These are phyloP conservation scores for Fusarium citri DNA, from an alignment of 2,329 filamentous ascomycete genomes.

Conservation along the genomic window DNA sequence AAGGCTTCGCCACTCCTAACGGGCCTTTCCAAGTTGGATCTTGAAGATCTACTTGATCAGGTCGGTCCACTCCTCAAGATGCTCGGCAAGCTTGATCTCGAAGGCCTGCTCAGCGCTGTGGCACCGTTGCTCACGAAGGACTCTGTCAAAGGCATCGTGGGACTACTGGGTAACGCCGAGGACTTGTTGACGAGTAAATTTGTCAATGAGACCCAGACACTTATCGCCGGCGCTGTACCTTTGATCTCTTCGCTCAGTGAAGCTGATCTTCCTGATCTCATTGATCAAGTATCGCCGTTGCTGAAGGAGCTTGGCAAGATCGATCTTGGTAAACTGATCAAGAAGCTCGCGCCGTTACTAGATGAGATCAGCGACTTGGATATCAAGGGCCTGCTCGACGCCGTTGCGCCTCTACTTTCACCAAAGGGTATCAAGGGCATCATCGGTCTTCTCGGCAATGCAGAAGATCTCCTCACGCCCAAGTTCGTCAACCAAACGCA, in stretches of 20 bases:
- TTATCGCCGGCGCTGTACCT: constrained; percentile 47
- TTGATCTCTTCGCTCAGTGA: constrained; percentile 39
- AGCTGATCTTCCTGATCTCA: constrained; percentile 43
- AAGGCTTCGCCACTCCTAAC: constrained; percentile 50
- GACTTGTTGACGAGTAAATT: constrained; percentile 46
- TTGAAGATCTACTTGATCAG: constrained; percentile 49
- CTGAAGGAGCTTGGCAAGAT: constrained; percentile 49
- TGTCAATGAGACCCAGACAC: constrained; percentile 45
- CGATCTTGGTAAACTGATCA: constrained; percentile 46
- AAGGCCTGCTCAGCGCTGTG: constrained; percentile 45
- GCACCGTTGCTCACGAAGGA: constrained; percentile 46
- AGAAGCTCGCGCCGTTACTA: constrained; percentile 47
- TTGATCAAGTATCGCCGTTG: constrained; percentile 47
- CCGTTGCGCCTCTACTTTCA: constrained; percentile 51
- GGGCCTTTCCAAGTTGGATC: constrained; percentile 49
- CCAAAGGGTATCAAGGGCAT: constrained; percentile 50
- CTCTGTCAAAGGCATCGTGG: constrained; percentile 48
- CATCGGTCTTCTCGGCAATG: constrained; percentile 51
- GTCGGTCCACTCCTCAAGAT: constrained; percentile 51
- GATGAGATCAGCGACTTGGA: constrained; percentile 49
- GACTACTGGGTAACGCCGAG: constrained; percentile 48
- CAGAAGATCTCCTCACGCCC: constrained; percentile 49
- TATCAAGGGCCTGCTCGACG: constrained; percentile 49
- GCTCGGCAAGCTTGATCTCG: constrained; percentile 48
- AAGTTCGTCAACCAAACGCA: constrained; percentile 50